These are phyloP conservation scores for Phlebiopsis flavidoalba DNA, from an alignment of 768 basidiomycete species.

Conservation along the genomic window DNA sequence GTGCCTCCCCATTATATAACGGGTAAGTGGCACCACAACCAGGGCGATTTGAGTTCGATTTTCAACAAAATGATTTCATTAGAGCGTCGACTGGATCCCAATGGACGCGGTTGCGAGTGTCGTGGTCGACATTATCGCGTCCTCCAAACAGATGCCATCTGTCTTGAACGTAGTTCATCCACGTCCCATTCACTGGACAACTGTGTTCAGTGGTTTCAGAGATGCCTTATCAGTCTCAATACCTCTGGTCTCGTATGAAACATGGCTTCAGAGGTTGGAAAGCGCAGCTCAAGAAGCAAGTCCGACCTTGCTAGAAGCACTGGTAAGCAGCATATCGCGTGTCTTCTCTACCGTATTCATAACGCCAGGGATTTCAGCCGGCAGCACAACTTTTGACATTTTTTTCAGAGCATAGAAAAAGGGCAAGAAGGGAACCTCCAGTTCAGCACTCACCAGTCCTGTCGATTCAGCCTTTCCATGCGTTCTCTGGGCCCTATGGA, in stretches of 20 bases:
- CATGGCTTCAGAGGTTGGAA: slow-evolving; percentile 11
- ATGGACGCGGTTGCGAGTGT: slow-evolving; percentile 8
- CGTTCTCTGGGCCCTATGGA: background rate
- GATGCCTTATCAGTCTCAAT: background rate
- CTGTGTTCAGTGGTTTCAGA: background rate
- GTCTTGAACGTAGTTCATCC: slow-evolving; percentile 18
- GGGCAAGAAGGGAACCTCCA: background rate
- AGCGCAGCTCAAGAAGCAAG: background rate
- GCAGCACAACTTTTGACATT: slow-evolving; percentile 3
- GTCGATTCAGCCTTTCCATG: background rate
- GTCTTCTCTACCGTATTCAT: background rate
- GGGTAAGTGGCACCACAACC: slow-evolving; percentile 11
- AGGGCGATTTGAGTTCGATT: too few species aligned
- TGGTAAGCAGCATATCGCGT: slow-evolving; percentile 4
- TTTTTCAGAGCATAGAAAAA: background rate
- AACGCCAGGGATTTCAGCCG: slow-evolving; percentile 1
- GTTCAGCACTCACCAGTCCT: background rate
- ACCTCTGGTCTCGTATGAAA: slow-evolving; percentile 7
- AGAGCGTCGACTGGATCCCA: slow-evolving; percentile 13
- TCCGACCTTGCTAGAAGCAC: slow-evolving; percentile 1
- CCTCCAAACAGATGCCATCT: background rate
- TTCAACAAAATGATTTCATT: background rate
- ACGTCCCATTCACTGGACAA: slow-evolving; percentile 8
- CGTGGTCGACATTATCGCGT: slow-evolving; percentile 4
- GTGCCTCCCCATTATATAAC: background rate